Percentiles rank a stretch among this genome's conserved stretches.
These are phyloP conservation scores for Beauveria australis DNA, from an alignment of 2,329 filamentous ascomycete species.

Conservation along the genomic window DNA sequence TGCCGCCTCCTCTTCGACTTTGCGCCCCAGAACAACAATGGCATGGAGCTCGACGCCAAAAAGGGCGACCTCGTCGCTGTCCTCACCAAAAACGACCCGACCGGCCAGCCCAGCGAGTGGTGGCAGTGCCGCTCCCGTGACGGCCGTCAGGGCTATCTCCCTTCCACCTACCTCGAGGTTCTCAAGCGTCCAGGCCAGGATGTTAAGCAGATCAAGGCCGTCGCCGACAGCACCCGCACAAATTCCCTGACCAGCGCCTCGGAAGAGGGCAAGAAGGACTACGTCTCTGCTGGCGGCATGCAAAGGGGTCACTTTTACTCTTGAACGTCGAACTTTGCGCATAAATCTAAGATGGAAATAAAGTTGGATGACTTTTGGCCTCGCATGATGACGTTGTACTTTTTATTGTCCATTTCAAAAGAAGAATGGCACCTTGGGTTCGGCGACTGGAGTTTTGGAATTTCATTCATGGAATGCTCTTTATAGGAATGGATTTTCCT, in stretches of 20 bases:
- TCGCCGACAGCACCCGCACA: constrained; percentile 37
- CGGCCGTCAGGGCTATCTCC: constrained; percentile 84
- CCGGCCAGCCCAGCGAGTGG: constrained; percentile 91
- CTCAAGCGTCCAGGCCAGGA: constrained; percentile 44
- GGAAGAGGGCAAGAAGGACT: constrained; percentile 41
- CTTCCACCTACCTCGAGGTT: constrained; percentile 82
- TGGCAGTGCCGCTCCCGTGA: constrained; percentile 91
- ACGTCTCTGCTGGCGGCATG: constrained; percentile 46
- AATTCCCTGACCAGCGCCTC: constrained; percentile 42
- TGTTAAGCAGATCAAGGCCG: constrained; percentile 44
- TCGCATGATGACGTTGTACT: not conserved
- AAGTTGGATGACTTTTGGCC: not conserved
- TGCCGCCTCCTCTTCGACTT: constrained; percentile 94
- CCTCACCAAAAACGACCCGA: constrained; percentile 82
- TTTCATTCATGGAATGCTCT: not conserved
- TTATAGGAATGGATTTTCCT: not conserved
- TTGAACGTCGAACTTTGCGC: constrained; percentile 18
- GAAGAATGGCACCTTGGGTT: not conserved
- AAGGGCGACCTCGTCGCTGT: constrained; percentile 96
- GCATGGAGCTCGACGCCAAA: constrained; percentile 80
- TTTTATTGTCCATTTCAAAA: not conserved
- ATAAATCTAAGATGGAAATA: not conserved
- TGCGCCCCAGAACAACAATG: constrained; percentile 62
- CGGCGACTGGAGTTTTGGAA: constrained; percentile 9
- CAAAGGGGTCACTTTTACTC: constrained; percentile 53